Conservation (phyloP, 2,329 filamentous ascomycete genomes). For the Pezicula radicicola region DNA sequence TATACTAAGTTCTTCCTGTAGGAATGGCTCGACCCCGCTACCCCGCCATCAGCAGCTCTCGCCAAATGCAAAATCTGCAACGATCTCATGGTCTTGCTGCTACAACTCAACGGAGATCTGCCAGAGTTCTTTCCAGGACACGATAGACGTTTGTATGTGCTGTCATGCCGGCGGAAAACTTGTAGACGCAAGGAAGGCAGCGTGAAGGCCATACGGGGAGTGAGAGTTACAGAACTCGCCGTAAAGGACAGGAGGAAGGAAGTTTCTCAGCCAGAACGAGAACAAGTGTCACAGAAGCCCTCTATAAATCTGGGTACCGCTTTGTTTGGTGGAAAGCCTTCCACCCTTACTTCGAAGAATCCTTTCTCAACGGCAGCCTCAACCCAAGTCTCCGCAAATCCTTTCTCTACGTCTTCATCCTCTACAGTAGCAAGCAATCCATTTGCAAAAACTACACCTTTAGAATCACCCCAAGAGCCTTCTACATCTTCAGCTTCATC, state of each 20-base stretch:
- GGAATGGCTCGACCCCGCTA: conserved; percentile 79
- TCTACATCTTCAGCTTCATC: conserved; percentile 11
- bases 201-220: conserved; percentile 70
- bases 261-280: conserved; percentile 21
- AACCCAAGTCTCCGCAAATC: conserved; percentile 37
- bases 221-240: conserved; percentile 42
- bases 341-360: conserved; percentile 50
- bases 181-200: conserved; percentile 83
- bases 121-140: conserved; percentile 83
- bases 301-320: conserved; percentile 56
- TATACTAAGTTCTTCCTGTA: conserved; percentile 30
- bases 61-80: conserved; percentile 88
- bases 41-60: conserved; percentile 70
- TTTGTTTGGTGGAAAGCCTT: conserved; percentile 63
- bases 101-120: conserved; percentile 89
- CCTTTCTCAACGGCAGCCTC: conserved; percentile 39
- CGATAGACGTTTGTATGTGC: conserved; percentile 84
- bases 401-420: conserved; percentile 51
- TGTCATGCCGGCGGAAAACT: conserved; percentile 72
- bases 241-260: conserved; percentile 26
- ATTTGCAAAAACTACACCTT: conserved; percentile 36
- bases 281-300: conserved; percentile 18
- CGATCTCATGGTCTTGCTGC: conserved; percentile 74
- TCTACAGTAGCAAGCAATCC: conserved; percentile 41
- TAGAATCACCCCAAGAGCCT: conserved; percentile 38